Conservation (phyloP, 163 green algal genomes). For the Prototheca wickerhamii region DNA sequence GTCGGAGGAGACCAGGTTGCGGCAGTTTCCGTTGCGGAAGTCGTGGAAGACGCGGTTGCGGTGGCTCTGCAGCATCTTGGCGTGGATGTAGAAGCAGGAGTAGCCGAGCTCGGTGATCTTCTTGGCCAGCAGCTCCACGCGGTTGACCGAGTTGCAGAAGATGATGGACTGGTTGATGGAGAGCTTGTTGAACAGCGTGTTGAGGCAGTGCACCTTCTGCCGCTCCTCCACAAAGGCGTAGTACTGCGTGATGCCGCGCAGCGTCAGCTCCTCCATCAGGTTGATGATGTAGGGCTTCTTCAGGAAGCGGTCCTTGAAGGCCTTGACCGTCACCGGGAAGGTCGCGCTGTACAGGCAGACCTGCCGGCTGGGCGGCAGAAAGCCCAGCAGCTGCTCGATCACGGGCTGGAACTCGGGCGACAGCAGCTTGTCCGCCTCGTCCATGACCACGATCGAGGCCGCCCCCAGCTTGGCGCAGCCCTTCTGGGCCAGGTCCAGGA, state of each 20-base stretch:
- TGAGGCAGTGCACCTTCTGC: conserved; percentile 99
- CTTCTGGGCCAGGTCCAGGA: conserved; percentile 93
- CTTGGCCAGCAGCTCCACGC: conserved; percentile 98
- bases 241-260: conserved; percentile 96
- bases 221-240: conserved; percentile 99
- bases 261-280: conserved; percentile 99
- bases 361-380: conserved; percentile 76
- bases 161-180: conserved; percentile 86
- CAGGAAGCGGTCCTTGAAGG: conserved; percentile 96
- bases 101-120: conserved; percentile 99
- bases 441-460: conserved; percentile 88
- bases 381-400: conserved; percentile 89
- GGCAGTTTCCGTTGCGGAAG: conserved; percentile 95
- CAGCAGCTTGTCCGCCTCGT: conserved; percentile 99
- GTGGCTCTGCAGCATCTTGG: conserved; percentile 98
- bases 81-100: conserved; percentile 99
- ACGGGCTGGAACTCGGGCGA: conserved; percentile 95
- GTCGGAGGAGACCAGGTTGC: conserved; percentile 95
- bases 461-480: conserved; percentile 81
- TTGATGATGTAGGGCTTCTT: conserved; percentile 98
- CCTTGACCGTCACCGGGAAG: conserved; percentile 97
- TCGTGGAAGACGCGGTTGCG: conserved; percentile 99
- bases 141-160: conserved; percentile 99
- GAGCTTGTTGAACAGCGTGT: conserved; percentile 98
- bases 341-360: conserved; percentile 97